These are phyloP conservation scores for Phytopythium cucurbitacearum DNA, from an alignment of 352 stramenopile species.

Conservation along the genomic window DNA sequence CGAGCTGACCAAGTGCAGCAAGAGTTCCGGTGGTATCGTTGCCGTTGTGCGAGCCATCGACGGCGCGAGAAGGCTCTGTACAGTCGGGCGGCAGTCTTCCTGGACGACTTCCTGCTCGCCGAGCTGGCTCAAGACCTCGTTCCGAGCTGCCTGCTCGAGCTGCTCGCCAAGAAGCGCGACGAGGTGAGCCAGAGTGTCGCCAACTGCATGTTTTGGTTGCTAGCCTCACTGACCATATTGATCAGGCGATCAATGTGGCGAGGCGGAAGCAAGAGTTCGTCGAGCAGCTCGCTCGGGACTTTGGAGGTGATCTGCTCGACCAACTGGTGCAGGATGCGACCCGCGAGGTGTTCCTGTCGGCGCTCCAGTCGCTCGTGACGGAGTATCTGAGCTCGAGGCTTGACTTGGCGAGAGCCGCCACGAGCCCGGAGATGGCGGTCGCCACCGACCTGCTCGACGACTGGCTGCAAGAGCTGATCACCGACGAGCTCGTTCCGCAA, in stretches of 20 bases:
- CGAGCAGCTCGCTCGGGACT: slow-evolving; percentile 5
- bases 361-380: slow-evolving; percentile 28
- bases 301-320: slow-evolving; percentile 10
- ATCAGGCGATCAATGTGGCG: slow-evolving; percentile 12
- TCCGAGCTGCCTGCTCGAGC: slow-evolving; percentile 34
- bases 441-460: slow-evolving; percentile 31
- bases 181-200: slow-evolving; percentile 14
- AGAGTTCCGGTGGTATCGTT: slow-evolving; percentile 39
- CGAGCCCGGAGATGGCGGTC: slow-evolving; percentile 11
- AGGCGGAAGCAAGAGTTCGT: slow-evolving; percentile 18
- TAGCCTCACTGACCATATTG: not conserved
- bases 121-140: slow-evolving; percentile 22
- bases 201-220: not conserved
- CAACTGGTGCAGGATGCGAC: slow-evolving; percentile 20
- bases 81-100: slow-evolving; percentile 13
- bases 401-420: slow-evolving; percentile 28
- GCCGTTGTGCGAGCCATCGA: slow-evolving; percentile 13
- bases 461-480: slow-evolving; percentile 24
- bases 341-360: slow-evolving; percentile 24
- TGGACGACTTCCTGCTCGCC: slow-evolving; percentile 28
- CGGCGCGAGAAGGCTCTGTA: slow-evolving; percentile 16
- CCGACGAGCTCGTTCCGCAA: slow-evolving; percentile 25
- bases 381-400: slow-evolving; percentile 27
- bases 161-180: slow-evolving; percentile 21
- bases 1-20: slow-evolving; percentile 12